Conservation (phyloP, 2,329 filamentous ascomycete genomes). For the Fusarium oligoseptatum region DNA sequence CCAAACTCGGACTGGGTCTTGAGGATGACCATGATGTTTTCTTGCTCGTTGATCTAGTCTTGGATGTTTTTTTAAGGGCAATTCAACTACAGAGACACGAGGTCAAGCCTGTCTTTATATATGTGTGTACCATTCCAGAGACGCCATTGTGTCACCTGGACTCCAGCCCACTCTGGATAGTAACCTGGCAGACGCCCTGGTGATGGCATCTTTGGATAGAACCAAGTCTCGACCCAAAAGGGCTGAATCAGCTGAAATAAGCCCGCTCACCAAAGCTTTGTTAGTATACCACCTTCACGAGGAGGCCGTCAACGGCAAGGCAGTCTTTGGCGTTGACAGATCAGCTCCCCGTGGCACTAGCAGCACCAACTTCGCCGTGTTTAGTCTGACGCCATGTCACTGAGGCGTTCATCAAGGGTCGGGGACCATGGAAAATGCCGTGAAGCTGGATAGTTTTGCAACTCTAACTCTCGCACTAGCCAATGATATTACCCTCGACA, state of each 20-base stretch:
- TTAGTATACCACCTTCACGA: neutral
- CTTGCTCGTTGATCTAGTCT: neutral
- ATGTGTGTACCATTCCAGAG: neutral
- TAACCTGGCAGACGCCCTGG: neutral
- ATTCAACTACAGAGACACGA: neutral
- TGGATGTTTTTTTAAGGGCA: too few relatives aligned
- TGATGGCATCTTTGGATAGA: neutral
- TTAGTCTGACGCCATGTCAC: neutral
- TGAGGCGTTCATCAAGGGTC: neutral
- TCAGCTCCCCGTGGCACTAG: neutral
- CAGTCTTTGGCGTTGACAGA: neutral
- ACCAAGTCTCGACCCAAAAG: neutral
- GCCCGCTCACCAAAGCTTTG: neutral
- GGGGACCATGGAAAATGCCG: slow-evolving; percentile 8
- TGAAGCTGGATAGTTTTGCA: neutral
- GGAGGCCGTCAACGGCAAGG: neutral
- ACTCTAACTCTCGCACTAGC: slow-evolving; percentile 21
- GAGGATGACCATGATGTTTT: slow-evolving; percentile 52
- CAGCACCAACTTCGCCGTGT: neutral
- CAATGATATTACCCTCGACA: slow-evolving; percentile 10
- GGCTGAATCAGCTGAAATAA: slow-evolving; percentile 8
- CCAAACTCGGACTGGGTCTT: slow-evolving; percentile 57
- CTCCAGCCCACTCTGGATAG: neutral
- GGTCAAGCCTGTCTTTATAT: neutral
- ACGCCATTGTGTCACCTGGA: neutral